Evolutionary conservation across 2,329 filamentous ascomycete genomes (phyloP).

Genomic region (Chaetomium strumarium): DNA sequence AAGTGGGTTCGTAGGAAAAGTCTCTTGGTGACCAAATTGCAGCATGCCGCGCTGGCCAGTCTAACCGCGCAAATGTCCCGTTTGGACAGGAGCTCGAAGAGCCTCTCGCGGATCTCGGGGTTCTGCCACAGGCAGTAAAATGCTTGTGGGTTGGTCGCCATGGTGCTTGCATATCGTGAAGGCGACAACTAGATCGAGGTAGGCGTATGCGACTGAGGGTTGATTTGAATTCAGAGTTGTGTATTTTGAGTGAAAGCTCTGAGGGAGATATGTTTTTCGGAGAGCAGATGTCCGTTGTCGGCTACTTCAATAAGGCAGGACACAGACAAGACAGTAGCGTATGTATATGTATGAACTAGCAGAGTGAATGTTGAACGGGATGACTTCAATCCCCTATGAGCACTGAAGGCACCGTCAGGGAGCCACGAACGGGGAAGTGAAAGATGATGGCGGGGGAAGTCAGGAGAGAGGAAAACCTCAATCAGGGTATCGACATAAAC

Average conservation of each 20-base stretch:
- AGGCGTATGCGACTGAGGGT: not conserved
- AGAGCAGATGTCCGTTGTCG: not conserved
- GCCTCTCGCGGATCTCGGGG: conserved; percentile 42
- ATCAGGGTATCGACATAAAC: conserved; percentile 10
- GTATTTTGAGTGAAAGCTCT: not conserved
- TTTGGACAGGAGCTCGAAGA: conserved; percentile 46
- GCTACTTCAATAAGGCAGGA: not conserved
- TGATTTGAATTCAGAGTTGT: not conserved
- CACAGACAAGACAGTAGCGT: not conserved
- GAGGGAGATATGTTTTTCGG: not conserved
- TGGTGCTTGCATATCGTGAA: conserved; percentile 41
- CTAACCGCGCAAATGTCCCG: conserved; percentile 55
- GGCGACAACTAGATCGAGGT: not conserved
- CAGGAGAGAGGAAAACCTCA: conserved; percentile 12
- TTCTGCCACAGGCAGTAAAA: conserved; percentile 54
- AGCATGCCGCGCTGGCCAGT: conserved; percentile 63
- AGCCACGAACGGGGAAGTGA: conserved; percentile 5
- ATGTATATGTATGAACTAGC: not conserved
- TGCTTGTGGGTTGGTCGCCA: conserved; percentile 45
- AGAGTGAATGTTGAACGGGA: not conserved
- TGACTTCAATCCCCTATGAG: conserved; percentile 1
- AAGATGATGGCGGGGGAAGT: conserved; percentile 10
- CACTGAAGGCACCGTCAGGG: conserved; percentile 9
- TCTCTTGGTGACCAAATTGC: conserved; percentile 60
- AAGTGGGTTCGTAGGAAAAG: conserved; percentile 65